These are phyloP conservation scores for Magnolia officinalis DNA, from an alignment of 164 flowering plant genomes.

Conservation along the genomic window DNA sequence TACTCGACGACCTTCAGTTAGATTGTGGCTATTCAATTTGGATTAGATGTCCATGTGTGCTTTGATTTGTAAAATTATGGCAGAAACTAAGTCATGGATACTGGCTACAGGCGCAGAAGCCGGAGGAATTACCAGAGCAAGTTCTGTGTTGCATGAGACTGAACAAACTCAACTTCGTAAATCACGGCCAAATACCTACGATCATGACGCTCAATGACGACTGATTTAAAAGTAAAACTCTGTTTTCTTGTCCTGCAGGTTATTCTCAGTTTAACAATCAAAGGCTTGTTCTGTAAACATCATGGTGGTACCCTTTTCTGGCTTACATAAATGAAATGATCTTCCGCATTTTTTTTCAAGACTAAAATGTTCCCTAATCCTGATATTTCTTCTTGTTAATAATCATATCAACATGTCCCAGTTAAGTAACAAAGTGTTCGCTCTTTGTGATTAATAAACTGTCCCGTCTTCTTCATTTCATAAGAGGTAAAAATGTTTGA, in stretches of 20 bases:
- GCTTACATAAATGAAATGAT: not conserved
- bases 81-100: not conserved
- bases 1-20: not conserved
- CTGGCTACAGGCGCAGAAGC: slow-evolving; percentile 75
- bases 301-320: not conserved
- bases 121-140: slow-evolving; percentile 86
- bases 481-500: no score
- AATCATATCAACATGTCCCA: not conserved
- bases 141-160: slow-evolving; percentile 74
- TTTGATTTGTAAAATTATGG: not conserved
- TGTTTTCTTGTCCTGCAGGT: not conserved
- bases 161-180: slow-evolving; percentile 72
- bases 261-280: not conserved
- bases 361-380: not conserved
- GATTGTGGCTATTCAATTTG: not conserved
- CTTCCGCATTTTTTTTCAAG: not conserved
- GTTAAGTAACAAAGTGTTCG: no score
- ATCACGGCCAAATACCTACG: slow-evolving; percentile 81
- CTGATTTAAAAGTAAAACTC: not conserved
- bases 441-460: no score
- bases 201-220: slow-evolving; percentile 42
- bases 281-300: not conserved
- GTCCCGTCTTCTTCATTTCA: no score
- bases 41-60: not conserved
- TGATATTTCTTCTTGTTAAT: not conserved